These are phyloP conservation scores for Cercospora janseana DNA, from an alignment of 2,329 filamentous ascomycete genomes.

Conservation along the genomic window DNA sequence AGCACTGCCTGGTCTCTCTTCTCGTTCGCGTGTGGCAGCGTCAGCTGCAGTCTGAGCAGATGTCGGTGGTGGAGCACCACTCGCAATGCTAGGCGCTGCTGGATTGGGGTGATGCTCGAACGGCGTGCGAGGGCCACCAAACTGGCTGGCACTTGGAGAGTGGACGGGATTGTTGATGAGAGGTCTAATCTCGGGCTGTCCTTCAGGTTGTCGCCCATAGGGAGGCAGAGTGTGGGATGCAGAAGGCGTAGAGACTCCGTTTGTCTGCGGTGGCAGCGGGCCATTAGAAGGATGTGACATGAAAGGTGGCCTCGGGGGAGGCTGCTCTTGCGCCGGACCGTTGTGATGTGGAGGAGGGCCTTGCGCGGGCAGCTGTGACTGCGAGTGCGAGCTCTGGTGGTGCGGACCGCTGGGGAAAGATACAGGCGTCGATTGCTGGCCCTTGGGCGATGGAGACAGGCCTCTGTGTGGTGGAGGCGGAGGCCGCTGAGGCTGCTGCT, in stretches of 20 bases:
- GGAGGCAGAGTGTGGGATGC: constrained; percentile 59
- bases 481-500: constrained; percentile 38
- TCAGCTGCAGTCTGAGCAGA: constrained; percentile 60
- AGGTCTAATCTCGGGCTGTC: constrained; percentile 77
- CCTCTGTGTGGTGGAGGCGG: constrained; percentile 54
- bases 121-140: constrained; percentile 66
- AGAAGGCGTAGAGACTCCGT: constrained; percentile 46
- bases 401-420: constrained; percentile 50
- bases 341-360: constrained; percentile 51
- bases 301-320: constrained; percentile 28
- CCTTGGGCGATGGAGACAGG: constrained; percentile 60
- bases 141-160: constrained; percentile 79
- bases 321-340: constrained; percentile 23
- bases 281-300: constrained; percentile 29
- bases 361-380: constrained; percentile 46
- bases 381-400: constrained; percentile 42
- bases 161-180: constrained; percentile 74
- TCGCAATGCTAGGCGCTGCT: constrained; percentile 59
- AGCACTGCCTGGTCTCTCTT: constrained; percentile 73
- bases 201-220: constrained; percentile 61
- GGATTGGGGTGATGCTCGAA: constrained; percentile 73
- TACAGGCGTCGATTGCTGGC: constrained; percentile 53
- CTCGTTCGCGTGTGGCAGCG: constrained; percentile 62
- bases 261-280: constrained; percentile 25
- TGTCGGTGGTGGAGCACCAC: constrained; percentile 66